phyloP scores from a whole-genome alignment of 23 red algal genomes.

The Gracilariopsis chorda region DNA sequence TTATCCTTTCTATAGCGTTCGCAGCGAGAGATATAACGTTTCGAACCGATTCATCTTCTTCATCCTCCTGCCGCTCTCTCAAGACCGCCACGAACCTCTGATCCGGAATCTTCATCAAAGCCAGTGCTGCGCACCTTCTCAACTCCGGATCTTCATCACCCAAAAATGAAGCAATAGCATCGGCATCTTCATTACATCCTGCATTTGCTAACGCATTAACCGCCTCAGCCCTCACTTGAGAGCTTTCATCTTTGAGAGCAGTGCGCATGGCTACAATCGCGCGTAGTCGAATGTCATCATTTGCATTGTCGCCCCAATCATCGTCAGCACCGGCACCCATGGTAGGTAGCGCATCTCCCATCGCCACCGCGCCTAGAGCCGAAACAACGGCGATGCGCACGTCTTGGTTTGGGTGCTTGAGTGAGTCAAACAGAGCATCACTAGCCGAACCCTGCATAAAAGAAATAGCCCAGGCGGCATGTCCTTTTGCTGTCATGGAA shows the following conservation, averaged over 20 bases:
- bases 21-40: slow-evolving; percentile 51
- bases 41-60: slow-evolving; percentile 14
- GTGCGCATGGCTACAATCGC: slow-evolving; percentile 28
- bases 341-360: slow-evolving; percentile 57
- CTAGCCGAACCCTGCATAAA: slow-evolving; percentile 68
- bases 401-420: slow-evolving; percentile 21
- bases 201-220: slow-evolving; percentile 64
- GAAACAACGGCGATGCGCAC: slow-evolving; percentile 58
- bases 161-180: slow-evolving; percentile 36
- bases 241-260: slow-evolving; percentile 42
- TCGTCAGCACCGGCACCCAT: slow-evolving; percentile 62
- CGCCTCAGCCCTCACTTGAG: slow-evolving; percentile 61
- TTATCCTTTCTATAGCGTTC: background rate
- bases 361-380: slow-evolving; percentile 61
- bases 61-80: background rate
- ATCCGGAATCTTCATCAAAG: slow-evolving; percentile 55
- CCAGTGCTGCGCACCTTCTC: slow-evolving; percentile 47
- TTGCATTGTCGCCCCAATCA: slow-evolving; percentile 40
- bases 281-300: slow-evolving; percentile 24
- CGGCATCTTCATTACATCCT: slow-evolving; percentile 11
- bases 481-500: slow-evolving; percentile 70
- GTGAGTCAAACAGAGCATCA: slow-evolving; percentile 20
- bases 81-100: background rate
- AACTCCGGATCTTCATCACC: slow-evolving; percentile 38
- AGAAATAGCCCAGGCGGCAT: slow-evolving; percentile 72